Percentiles rank a stretch among this genome's conserved stretches.
Conservation (phyloP, 2,329 filamentous ascomycete species). For the Diatrype stigma region DNA sequence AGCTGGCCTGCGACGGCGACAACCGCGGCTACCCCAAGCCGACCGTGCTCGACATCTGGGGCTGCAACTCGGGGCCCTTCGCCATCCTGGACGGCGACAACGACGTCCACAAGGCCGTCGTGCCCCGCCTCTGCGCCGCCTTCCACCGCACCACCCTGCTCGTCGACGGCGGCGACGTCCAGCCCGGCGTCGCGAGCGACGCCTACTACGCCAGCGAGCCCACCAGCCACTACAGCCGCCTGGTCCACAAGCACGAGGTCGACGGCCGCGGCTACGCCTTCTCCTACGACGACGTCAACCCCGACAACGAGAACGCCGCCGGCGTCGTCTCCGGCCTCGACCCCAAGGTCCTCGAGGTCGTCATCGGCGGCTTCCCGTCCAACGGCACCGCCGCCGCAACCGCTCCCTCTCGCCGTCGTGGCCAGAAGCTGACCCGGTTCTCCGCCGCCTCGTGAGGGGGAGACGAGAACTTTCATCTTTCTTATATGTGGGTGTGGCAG, state of each 20-base stretch:
- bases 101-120: conserved; percentile 35
- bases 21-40: conserved; percentile 41
- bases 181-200: conserved; percentile 35
- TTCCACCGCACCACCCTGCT: conserved; percentile 45
- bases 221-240: conserved; percentile 53
- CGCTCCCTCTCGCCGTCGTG: neutral
- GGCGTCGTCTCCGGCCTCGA: conserved; percentile 45
- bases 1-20: conserved; percentile 38
- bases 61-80: conserved; percentile 47
- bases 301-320: conserved; percentile 50
- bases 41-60: conserved; percentile 42
- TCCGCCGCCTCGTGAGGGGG: neutral
- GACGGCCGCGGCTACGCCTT: conserved; percentile 63
- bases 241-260: conserved; percentile 56
- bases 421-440: neutral
- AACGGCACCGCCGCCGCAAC: neutral
- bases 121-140: conserved; percentile 48
- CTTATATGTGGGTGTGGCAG: too few species aligned
- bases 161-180: conserved; percentile 40
- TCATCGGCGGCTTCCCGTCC: conserved; percentile 37
- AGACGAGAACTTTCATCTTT: too few species aligned
- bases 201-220: conserved; percentile 42
- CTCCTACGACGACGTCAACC: conserved; percentile 64
- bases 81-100: conserved; percentile 33
- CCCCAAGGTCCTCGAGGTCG: conserved; percentile 41